Evolutionary conservation across 768 basidiomycete genomes (phyloP).

Genomic region (Auricularia sp.): DNA sequence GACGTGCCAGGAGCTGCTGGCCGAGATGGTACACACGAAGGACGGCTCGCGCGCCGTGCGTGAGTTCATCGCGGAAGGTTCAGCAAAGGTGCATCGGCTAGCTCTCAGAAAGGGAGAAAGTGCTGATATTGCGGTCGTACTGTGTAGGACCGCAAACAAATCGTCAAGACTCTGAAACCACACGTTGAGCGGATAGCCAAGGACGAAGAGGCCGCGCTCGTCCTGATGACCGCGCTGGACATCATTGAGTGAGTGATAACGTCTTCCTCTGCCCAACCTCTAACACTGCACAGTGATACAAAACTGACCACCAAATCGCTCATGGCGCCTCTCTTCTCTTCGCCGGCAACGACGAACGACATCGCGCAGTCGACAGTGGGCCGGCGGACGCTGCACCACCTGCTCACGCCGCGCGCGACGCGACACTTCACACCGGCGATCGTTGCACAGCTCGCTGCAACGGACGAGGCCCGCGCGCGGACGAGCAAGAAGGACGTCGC

Average conservation of each 20-base stretch:
- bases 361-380: slow-evolving; percentile 27
- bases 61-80: slow-evolving; percentile 72
- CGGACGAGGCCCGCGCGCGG: slow-evolving; percentile 50
- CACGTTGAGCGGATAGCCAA: slow-evolving; percentile 81
- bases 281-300: slow-evolving; percentile 52
- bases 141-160: slow-evolving; percentile 75
- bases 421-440: slow-evolving; percentile 83
- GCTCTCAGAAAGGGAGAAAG: no score
- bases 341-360: slow-evolving; percentile 19
- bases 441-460: slow-evolving; percentile 60
- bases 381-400: slow-evolving; percentile 72
- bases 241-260: slow-evolving; percentile 58
- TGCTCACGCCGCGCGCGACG: slow-evolving; percentile 70
- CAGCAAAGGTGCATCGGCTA: slow-evolving; percentile 52
- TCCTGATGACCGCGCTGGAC: slow-evolving; percentile 83
- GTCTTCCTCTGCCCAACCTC: background rate
- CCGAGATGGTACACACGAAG: slow-evolving; percentile 91
- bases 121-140: background rate
- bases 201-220: slow-evolving; percentile 83
- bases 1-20: slow-evolving; percentile 73
- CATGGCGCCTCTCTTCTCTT: slow-evolving; percentile 48
- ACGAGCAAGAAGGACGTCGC: slow-evolving; percentile 78
- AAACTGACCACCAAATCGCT: slow-evolving; percentile 79
- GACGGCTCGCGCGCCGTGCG: slow-evolving; percentile 82
- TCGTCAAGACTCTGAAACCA: slow-evolving; percentile 80